These are phyloP conservation scores for Sphagnurus paluster DNA, from an alignment of 1,284 basidiomycete genomes.

Conservation along the genomic window DNA sequence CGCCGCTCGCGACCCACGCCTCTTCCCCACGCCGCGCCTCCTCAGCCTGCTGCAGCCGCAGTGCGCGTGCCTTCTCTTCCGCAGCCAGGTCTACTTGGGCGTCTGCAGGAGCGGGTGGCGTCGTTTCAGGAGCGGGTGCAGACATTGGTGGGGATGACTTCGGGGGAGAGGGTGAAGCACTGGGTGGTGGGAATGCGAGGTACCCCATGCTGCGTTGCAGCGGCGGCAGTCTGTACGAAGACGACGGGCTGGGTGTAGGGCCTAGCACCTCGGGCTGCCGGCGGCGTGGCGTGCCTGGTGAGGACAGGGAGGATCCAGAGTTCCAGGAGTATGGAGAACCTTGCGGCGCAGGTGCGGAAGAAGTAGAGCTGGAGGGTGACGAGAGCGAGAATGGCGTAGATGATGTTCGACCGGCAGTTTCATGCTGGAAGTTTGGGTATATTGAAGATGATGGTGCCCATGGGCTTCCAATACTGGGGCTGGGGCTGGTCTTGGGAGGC, in stretches of 20 bases:
- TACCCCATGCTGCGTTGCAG: neutral
- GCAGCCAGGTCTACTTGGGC: neutral
- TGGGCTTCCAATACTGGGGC: no score
- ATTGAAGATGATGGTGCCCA: no score
- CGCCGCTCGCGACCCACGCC: conserved; percentile 59
- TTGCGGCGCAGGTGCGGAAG: no score
- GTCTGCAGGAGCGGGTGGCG: neutral
- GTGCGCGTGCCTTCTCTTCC: neutral
- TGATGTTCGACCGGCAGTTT: no score
- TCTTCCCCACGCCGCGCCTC: conserved; percentile 47
- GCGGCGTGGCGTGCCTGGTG: neutral
- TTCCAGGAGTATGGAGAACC: no score
- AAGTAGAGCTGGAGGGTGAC: no score
- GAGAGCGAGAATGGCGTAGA: no score
- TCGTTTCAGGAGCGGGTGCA: neutral
- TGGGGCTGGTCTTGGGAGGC: no score
- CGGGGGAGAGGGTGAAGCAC: neutral
- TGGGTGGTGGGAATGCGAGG: conserved; percentile 1
- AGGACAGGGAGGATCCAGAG: neutral
- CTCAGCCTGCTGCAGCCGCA: conserved; percentile 21
- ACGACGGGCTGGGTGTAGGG: neutral
- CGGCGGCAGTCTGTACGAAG: neutral
- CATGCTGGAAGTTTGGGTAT: no score
- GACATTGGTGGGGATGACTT: neutral
- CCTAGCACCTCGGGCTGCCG: neutral